phyloP scores from a whole-genome alignment of 371 early-diverging fungal species.

The Haplosporangium sp. region DNA sequence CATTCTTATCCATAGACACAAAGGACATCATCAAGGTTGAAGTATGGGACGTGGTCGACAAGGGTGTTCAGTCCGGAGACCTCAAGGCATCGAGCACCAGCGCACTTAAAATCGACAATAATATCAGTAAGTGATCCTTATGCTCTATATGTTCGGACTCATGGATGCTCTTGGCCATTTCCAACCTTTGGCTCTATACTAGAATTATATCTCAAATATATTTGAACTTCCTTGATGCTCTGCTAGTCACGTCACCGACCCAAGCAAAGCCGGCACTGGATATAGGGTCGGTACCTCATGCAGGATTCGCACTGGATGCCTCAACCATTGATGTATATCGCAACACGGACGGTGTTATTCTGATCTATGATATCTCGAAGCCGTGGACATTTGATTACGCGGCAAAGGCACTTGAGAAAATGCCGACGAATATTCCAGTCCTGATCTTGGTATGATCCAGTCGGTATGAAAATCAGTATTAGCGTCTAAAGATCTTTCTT shows the following conservation, averaged over 20 bases:
- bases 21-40: constrained; percentile 76
- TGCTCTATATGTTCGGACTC: neutral
- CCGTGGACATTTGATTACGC: constrained; percentile 76
- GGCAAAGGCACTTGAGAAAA: constrained; percentile 58
- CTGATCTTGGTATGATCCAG: constrained; percentile 61
- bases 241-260: constrained; percentile 25
- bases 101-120: constrained; percentile 49
- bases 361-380: constrained; percentile 72
- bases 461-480: no score
- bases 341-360: constrained; percentile 68
- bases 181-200: neutral
- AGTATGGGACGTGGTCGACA: constrained; percentile 78
- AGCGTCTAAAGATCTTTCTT: constrained; percentile 4
- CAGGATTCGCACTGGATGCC: constrained; percentile 64
- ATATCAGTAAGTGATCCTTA: constrained; percentile 23
- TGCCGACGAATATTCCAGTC: constrained; percentile 67
- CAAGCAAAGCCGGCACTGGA: constrained; percentile 21
- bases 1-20: constrained; percentile 49
- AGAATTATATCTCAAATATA: constrained; percentile 1
- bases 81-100: constrained; percentile 12
- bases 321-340: constrained; percentile 73
- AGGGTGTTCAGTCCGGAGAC: constrained; percentile 50
- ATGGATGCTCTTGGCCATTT: neutral
- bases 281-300: constrained; percentile 36
- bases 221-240: neutral